Evolutionary conservation across 164 flowering plant species (phyloP), one percentile per base, ranked within the genome.

Genomic region (Nymphaea thermarum): DNA sequence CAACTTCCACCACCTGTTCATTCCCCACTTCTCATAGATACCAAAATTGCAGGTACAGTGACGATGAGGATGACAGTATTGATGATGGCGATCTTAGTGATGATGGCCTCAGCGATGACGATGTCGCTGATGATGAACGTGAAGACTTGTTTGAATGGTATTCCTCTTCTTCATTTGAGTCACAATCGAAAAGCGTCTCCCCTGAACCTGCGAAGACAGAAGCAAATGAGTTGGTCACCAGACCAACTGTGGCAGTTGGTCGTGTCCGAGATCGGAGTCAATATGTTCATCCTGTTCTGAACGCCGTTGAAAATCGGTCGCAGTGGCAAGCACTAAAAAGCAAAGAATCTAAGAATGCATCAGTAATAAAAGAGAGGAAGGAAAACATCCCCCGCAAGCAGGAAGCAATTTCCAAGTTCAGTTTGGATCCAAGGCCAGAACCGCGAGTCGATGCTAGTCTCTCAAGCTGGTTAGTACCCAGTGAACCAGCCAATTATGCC

Each of bases 301-400:
- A 82, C 72, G 95, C 96, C 3, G 91, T 93, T 0, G 98, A 90
- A 72, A 93, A 93, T 71, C 80, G 88, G 6, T 68, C 82, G n/a
- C 93, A 93, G 70, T 91, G 99, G 98, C 88, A 85, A 77, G 82
- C 83, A 72, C 79, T 82, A 25, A 95, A 92, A 75, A 79, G 83
- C 47, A 86, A 65, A 79, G 77, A 80, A 36, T 53, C 70, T 61
- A 62, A 62, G 44, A 47, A 66, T 15, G 47, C 77, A n/a, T 71
- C 71, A 57, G 17, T 77, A 68, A 82, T 78, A 77, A 77, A 67
- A 15, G 85, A 77, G 16, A 77, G 4, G 70, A 89, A 93, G 82
- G 97, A 94, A 78, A 89, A 91, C 68, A 51, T 51, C 43, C 51
- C 63, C 4, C 7, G 71, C 25, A 82, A 84, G 17, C 51, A 79